Conservation (phyloP, 441 rosid genomes). For the Erysimum cheiri region DNA sequence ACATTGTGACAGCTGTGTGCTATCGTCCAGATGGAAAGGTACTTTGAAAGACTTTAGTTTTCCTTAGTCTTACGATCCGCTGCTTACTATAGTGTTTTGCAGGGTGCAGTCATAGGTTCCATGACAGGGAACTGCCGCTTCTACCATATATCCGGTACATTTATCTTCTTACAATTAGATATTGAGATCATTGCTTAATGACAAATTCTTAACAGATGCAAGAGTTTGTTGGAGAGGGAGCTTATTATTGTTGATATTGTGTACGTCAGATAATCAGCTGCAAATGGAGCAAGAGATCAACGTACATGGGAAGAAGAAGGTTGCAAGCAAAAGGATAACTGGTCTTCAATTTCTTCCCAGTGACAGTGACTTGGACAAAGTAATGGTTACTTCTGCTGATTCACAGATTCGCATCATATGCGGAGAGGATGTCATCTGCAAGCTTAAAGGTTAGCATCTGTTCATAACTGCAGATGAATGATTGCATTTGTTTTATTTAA, state of each 20-base stretch:
- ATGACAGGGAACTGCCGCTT: conserved; percentile 63
- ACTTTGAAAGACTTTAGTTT: background rate
- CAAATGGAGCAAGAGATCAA: conserved; percentile 50
- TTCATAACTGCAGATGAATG: background rate
- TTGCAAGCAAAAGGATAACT: conserved; percentile 57
- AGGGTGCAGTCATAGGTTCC: conserved; percentile 61
- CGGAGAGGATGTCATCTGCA: conserved; percentile 52
- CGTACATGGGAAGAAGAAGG: conserved; percentile 61
- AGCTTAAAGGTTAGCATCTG: conserved; percentile 39
- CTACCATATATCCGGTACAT: conserved; percentile 55
- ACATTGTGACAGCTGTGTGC: conserved; percentile 68
- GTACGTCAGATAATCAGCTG: conserved; percentile 50
- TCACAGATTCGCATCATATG: conserved; percentile 57
- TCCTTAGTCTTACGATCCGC: background rate
- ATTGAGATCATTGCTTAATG: background rate
- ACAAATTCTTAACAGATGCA: background rate
- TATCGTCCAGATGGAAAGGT: conserved; percentile 62
- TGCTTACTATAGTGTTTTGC: background rate
- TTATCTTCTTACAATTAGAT: background rate
- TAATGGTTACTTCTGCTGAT: conserved; percentile 72
- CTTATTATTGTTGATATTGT: background rate
- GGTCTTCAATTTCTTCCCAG: conserved; percentile 65
- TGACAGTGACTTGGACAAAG: conserved; percentile 55
- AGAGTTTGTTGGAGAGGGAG: background rate
- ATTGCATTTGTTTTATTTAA: background rate